phyloP scores from a whole-genome alignment of 2,329 filamentous ascomycete species.

The Pseudonectria foliicola region DNA sequence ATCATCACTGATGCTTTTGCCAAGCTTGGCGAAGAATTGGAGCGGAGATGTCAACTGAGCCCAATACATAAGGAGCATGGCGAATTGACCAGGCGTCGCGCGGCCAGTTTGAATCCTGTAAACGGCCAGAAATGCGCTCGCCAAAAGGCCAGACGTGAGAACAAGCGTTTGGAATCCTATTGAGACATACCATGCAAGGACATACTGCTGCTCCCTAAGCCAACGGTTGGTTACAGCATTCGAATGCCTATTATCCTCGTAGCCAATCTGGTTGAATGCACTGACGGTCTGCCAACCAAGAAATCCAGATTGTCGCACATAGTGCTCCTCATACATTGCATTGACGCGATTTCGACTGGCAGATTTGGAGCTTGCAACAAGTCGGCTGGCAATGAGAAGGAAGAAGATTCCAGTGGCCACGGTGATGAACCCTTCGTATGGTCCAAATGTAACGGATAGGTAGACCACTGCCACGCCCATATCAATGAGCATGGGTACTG shows the following conservation, averaged over 20 bases:
- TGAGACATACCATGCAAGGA: conserved; percentile 40
- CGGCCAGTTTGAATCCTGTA: conserved; percentile 59
- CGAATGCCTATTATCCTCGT: conserved; percentile 48
- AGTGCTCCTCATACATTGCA: conserved; percentile 48
- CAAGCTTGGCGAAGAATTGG: conserved; percentile 58
- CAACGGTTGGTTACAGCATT: conserved; percentile 39
- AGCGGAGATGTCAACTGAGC: conserved; percentile 63
- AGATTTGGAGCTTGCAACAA: conserved; percentile 43
- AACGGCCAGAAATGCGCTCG: conserved; percentile 51
- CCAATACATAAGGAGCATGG: conserved; percentile 68
- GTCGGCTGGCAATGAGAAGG: conserved; percentile 44
- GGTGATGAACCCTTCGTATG: conserved; percentile 57
- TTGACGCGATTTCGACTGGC: conserved; percentile 44
- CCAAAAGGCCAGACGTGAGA: conserved; percentile 62
- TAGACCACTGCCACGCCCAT: conserved; percentile 53
- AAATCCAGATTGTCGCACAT: conserved; percentile 48
- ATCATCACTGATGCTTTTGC: conserved; percentile 48
- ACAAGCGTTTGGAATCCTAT: conserved; percentile 54
- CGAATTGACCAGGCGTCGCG: conserved; percentile 59
- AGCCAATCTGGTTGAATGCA: conserved; percentile 51
- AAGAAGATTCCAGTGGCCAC: conserved; percentile 51
- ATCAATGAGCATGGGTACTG: conserved; percentile 54
- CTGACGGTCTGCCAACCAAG: conserved; percentile 54
- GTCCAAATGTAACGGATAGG: conserved; percentile 50
- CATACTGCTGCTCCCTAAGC: conserved; percentile 30